Percentiles rank a stretch among this genome's conserved stretches.
Conservation (phyloP, 805 yeast species). For the Kuraishia ogatae region DNA sequence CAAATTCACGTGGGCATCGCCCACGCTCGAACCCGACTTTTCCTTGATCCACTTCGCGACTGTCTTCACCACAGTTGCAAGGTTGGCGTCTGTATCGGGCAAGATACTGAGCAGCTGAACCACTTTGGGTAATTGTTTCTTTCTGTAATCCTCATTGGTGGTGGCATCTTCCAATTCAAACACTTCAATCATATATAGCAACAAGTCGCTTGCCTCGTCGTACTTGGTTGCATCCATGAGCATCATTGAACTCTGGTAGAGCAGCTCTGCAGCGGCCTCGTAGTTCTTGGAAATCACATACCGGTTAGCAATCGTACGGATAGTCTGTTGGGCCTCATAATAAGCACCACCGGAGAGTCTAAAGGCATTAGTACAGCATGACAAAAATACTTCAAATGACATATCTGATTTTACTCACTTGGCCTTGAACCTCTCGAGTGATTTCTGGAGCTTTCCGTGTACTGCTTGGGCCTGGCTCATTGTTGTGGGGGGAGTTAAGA, state of each 20-base stretch:
- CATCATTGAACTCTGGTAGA: conserved; percentile 63
- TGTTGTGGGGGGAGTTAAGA: background rate
- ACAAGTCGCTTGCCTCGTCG: conserved; percentile 76
- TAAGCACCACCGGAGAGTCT: conserved; percentile 68
- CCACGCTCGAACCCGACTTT: conserved; percentile 42
- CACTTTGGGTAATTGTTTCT: conserved; percentile 24
- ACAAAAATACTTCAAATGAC: too few species aligned
- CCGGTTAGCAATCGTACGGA: conserved; percentile 83
- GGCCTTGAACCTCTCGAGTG: conserved; percentile 56
- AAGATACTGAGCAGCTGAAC: conserved; percentile 31
- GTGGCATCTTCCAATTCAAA: conserved; percentile 37
- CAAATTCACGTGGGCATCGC: conserved; percentile 71
- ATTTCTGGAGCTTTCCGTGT: conserved; percentile 40
- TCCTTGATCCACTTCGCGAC: conserved; percentile 58
- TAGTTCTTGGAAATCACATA: conserved; percentile 63
- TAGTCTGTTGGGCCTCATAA: conserved; percentile 94
- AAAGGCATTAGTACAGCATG: background rate
- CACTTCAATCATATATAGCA: conserved; percentile 63
- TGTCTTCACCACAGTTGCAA: conserved; percentile 60
- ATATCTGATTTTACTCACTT: too few species aligned
- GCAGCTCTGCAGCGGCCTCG: conserved; percentile 62
- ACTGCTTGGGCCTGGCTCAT: conserved; percentile 7
- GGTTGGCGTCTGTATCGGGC: conserved; percentile 47
- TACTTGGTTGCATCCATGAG: conserved; percentile 63
- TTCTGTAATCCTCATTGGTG: conserved; percentile 13